Base-by-base conservation (phyloP, 2,329 filamentous ascomycete species). In the Akanthomyces muscarius region DNA sequence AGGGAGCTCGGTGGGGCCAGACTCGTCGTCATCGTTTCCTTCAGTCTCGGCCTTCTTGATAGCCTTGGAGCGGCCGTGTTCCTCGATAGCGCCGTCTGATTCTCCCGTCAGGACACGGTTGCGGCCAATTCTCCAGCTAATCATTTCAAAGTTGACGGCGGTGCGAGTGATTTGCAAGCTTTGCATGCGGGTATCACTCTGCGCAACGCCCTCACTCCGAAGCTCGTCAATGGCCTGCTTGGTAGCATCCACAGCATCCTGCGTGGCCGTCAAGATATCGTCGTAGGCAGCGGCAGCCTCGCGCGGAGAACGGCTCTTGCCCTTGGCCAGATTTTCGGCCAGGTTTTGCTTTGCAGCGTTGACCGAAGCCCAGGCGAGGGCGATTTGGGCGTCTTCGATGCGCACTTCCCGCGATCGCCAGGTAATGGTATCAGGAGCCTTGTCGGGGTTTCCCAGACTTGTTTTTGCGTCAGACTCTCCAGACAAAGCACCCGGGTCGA, bases 211-310 rank as follows among this genome's bases (percentile, higher is more conserved):
- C 73, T 99, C 95, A 64, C 85, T 87, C 57, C 86, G 85, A 63
- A 97, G 80, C 74, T 98, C 95, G 67, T 98, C 94, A 64, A 97
- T 96, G 13, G 92, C 92, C 69, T 90, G 88, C 75, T 97, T 96
- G 0, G 93, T 95, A 5, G 92, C 92, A 76, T 99, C 95, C 23
- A 94, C 92, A 3, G 91, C 92, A 73, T 99, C 94, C 75, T 98
- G 95, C 68, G 91, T 95, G 25, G 92, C 88, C 68, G 90, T 91
- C 30, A 99, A 86, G 60, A 98, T 88, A 66, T 90, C 90, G 69
- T 99, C 95, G 74, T 98, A 99, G 7, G 91, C 91, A 10, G 88
- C 89, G 13, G 93, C 92, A 70, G 89, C 86, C 65, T 95, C 90
- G 68, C 81, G 86, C 58, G 79, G 83, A 61, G 80, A 77, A 64